Conservation (phyloP, 2,329 filamentous ascomycete genomes). For the Chaetothyriales sp. region DNA sequence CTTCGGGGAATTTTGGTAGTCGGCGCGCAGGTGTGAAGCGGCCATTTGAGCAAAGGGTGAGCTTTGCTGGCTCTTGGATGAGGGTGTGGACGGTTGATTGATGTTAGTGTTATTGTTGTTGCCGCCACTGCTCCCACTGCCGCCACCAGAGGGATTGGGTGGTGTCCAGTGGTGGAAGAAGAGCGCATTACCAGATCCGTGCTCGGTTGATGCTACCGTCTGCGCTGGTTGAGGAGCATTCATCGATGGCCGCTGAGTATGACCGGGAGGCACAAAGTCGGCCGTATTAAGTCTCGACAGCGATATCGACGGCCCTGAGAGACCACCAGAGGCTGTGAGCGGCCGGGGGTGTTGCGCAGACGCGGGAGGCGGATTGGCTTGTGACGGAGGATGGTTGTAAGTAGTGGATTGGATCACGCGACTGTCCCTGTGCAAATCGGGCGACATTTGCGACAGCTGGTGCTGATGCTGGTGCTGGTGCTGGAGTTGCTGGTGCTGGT, state of each 20-base stretch:
- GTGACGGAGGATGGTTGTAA: conserved; percentile 16
- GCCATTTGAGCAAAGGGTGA: conserved; percentile 31
- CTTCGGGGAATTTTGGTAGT: conserved; percentile 62
- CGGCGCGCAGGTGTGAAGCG: conserved; percentile 38
- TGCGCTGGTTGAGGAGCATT: conserved; percentile 13
- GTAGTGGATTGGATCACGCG: conserved; percentile 25
- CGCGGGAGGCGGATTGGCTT: neutral
- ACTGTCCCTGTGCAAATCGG: conserved; percentile 21
- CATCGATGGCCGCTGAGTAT: conserved; percentile 15
- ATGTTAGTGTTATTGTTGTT: neutral
- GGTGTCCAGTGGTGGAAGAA: conserved; percentile 93
- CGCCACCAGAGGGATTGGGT: conserved; percentile 47
- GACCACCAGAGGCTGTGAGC: conserved; percentile 9
- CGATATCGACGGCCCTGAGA: conserved; percentile 9
- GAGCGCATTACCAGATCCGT: conserved; percentile 52
- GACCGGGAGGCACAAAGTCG: conserved; percentile 22
- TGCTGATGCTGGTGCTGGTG: conserved; percentile 13
- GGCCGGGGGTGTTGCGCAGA: neutral
- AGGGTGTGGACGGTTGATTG: conserved; percentile 56
- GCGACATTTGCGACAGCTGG: conserved; percentile 10
- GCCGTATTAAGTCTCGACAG: conserved; percentile 32
- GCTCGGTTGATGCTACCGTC: conserved; percentile 4
- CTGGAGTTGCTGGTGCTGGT: conserved; percentile 23
- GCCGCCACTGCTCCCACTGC: conserved; percentile 31
- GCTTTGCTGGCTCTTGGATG: conserved; percentile 52